Percentiles rank a stretch among this genome's conserved stretches.
phyloP scores from a whole-genome alignment of 148 eudicot species.

The Oxyria digyna region DNA sequence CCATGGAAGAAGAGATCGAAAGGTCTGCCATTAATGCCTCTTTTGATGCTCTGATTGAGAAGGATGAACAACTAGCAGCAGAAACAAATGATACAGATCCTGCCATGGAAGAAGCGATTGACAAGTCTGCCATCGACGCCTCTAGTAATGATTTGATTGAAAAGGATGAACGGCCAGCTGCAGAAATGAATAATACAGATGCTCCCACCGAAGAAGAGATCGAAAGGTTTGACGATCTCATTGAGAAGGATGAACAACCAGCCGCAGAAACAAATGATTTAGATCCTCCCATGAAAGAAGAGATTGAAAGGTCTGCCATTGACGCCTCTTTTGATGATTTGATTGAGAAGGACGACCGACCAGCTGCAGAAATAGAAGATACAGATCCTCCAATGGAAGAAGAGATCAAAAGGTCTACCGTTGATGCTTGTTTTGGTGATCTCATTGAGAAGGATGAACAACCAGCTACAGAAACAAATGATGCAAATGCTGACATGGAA shows the following conservation, averaged over 20 bases:
- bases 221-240: neutral
- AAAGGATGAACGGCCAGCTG: neutral
- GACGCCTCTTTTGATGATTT: too few relatives aligned
- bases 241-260: neutral
- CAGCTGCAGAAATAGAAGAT: too few relatives aligned
- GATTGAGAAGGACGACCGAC: too few relatives aligned
- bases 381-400: too few relatives aligned
- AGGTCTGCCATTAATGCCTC: neutral
- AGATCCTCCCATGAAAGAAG: too few relatives aligned
- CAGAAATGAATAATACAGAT: neutral
- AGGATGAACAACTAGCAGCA: neutral
- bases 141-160: neutral
- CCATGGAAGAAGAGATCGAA: neutral
- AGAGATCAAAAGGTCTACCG: neutral
- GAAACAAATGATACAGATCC: neutral
- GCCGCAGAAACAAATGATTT: too few relatives aligned
- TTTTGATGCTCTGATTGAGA: neutral
- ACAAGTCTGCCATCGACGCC: neutral
- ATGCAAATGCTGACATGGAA: conserved; percentile 2
- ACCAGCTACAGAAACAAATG: conserved; percentile 2
- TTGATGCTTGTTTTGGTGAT: neutral
- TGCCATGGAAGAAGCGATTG: neutral
- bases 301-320: too few relatives aligned
- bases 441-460: neutral
- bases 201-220: neutral